A percentile compares a stretch with the other conserved stretches of the same genome.
These are phyloP conservation scores for Camellia sinensis DNA, from an alignment of 148 eudicot species.

Conservation along the genomic window DNA sequence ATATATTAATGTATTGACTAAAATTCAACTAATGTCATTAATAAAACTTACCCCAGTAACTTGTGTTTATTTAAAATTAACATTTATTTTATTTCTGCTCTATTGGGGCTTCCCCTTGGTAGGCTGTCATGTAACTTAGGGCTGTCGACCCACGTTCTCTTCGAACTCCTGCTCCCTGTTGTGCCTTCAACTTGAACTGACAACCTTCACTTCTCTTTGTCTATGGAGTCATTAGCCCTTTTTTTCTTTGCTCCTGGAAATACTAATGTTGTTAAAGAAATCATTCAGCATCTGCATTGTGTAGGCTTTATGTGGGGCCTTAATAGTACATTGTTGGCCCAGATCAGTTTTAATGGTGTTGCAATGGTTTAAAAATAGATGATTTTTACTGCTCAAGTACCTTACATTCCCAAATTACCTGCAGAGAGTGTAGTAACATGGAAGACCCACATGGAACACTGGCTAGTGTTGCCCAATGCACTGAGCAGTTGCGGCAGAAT, in stretches of 20 bases:
- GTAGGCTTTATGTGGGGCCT: neutral
- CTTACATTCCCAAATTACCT: conserved; percentile 14
- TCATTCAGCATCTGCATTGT: neutral
- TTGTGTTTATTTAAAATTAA: too few relatives aligned
- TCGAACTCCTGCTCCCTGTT: neutral
- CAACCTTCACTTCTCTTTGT: neutral
- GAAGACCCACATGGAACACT: conserved; percentile 97
- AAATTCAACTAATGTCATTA: neutral
- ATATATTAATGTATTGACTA: neutral
- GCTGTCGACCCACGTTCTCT: too few relatives aligned
- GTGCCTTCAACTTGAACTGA: neutral
- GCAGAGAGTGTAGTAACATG: conserved; percentile 95
- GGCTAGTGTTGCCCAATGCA: conserved; percentile 96
- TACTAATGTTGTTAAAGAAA: neutral
- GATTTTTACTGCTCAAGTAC: conserved; percentile 3
- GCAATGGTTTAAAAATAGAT: neutral
- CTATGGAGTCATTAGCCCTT: neutral
- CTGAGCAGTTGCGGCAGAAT: conserved; percentile 92
- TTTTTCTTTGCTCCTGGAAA: neutral
- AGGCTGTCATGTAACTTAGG: too few relatives aligned
- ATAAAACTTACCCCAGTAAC: neutral
- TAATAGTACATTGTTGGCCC: neutral
- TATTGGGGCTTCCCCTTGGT: too few relatives aligned
- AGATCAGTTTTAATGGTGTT: neutral
- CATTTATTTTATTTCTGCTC: too few relatives aligned